Evolutionary conservation across 2,329 filamentous ascomycete species (phyloP).

Genomic region (Monilinia fructigena): DNA sequence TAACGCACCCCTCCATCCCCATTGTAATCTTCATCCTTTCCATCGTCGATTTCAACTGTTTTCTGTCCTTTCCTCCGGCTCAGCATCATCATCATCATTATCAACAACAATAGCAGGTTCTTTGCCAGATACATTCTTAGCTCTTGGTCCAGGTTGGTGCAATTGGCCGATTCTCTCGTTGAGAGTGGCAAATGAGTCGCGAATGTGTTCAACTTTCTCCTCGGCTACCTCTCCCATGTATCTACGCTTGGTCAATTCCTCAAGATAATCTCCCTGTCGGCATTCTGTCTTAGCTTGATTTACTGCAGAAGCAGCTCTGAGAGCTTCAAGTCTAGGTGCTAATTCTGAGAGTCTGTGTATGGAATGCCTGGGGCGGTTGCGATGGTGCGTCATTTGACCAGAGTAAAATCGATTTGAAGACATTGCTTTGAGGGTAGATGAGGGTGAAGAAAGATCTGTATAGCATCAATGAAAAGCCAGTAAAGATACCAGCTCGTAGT

Average conservation of each 20-base stretch:
- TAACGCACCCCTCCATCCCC: neutral
- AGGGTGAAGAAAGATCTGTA: neutral
- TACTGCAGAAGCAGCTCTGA: neutral
- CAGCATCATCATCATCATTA: no score
- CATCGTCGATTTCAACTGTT: neutral
- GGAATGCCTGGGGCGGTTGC: neutral
- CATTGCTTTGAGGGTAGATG: neutral
- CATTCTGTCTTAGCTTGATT: constrained; percentile 4
- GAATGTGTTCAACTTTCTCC: neutral
- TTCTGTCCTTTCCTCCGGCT: neutral
- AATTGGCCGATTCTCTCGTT: neutral
- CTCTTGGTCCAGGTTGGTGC: neutral
- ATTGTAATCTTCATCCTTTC: neutral
- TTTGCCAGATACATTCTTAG: neutral
- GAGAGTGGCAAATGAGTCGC: neutral
- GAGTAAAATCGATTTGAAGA: neutral
- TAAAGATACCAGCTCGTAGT: no score
- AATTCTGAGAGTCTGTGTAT: constrained; percentile 1
- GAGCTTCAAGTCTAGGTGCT: neutral
- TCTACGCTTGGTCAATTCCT: neutral
- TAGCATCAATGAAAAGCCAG: no score
- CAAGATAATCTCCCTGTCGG: neutral
- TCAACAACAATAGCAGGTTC: no score
- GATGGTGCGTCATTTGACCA: neutral
- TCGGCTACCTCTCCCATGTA: neutral